A percentile compares a stretch with the other conserved stretches of the same genome.
Evolutionary conservation across 306 rosid species (phyloP).

Genomic region (Vicia sativa): DNA sequence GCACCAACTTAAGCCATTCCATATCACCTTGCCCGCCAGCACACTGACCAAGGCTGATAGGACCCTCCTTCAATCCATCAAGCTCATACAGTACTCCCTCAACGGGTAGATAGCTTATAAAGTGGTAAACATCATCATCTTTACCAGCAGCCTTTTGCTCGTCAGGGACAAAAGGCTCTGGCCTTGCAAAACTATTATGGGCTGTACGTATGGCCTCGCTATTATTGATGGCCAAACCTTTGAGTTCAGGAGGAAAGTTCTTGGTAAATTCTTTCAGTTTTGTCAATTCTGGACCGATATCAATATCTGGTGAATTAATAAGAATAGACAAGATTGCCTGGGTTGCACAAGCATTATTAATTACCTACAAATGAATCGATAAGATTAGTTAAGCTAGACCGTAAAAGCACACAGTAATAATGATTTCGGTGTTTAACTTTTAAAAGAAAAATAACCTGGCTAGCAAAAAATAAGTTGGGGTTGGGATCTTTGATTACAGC

Average conservation of each 20-base stretch:
- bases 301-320: conserved; percentile 83
- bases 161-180: conserved; percentile 93
- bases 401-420: conserved; percentile 1
- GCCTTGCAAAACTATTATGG: conserved; percentile 96
- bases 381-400: conserved; percentile 40
- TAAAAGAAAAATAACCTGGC: conserved; percentile 70
- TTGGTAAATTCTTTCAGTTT: conserved; percentile 86
- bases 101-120: conserved; percentile 92
- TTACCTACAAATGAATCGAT: conserved; percentile 56
- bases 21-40: conserved; percentile 81
- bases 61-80: conserved; percentile 97
- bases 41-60: conserved; percentile 94
- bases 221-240: conserved; percentile 95
- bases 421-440: background rate
- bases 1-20: conserved; percentile 91
- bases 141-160: conserved; percentile 87
- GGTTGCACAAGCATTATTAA: conserved; percentile 98
- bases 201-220: conserved; percentile 92
- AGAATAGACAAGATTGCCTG: conserved; percentile 98
- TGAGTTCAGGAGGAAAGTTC: conserved; percentile 95
- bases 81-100: conserved; percentile 95
- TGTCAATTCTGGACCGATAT: conserved; percentile 83
- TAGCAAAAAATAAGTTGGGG: conserved; percentile 94
- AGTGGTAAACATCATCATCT: conserved; percentile 95
- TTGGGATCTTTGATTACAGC: conserved; percentile 87